Percentiles rank a stretch among this genome's conserved stretches.
These are phyloP conservation scores for Aureococcus anophagefferens DNA, from an alignment of 108 stramenopile species.

Conservation along the genomic window DNA sequence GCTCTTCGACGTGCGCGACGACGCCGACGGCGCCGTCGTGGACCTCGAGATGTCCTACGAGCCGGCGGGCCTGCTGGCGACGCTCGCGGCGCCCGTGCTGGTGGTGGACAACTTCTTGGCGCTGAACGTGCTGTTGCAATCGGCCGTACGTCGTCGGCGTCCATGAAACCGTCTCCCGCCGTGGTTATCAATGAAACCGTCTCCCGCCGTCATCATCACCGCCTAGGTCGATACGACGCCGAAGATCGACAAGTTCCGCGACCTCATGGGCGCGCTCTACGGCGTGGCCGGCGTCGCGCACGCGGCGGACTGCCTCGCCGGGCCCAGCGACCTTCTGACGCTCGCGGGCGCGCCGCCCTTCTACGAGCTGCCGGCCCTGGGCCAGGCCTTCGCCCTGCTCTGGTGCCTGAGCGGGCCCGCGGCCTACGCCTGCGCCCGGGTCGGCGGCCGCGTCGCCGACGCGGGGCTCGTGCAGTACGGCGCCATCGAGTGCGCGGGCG, in stretches of 20 bases:
- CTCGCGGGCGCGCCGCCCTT: slow-evolving; percentile 17
- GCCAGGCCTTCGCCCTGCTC: slow-evolving; percentile 12
- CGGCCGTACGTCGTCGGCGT: too few species aligned
- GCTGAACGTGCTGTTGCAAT: slow-evolving; percentile 38
- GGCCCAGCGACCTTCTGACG: slow-evolving; percentile 11
- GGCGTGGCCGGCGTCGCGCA: slow-evolving; percentile 35
- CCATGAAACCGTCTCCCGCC: too few species aligned
- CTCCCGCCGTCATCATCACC: too few species aligned
- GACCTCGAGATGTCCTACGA: slow-evolving; percentile 36
- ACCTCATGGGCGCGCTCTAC: slow-evolving; percentile 33
- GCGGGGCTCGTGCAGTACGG: slow-evolving; percentile 29
- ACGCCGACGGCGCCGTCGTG: slow-evolving; percentile 8
- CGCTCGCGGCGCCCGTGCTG: slow-evolving; percentile 28
- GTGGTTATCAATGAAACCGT: too few species aligned
- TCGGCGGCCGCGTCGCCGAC: slow-evolving; percentile 12
- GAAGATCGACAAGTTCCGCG: slow-evolving; percentile 32
- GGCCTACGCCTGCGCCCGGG: slow-evolving; percentile 7
- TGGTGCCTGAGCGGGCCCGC: slow-evolving; percentile 32
- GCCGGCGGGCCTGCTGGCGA: slow-evolving; percentile 29
- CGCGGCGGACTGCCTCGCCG: slow-evolving; percentile 17
- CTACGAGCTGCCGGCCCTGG: slow-evolving; percentile 13
- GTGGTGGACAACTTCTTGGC: slow-evolving; percentile 39
- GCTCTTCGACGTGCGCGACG: slow-evolving; percentile 33
- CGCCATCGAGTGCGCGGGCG: slow-evolving; percentile 26
- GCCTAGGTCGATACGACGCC: too few species aligned